Evolutionary conservation across 2,329 filamentous ascomycete species (phyloP), one percentile per base, ranked within the genome.

Genomic region (Macrophomina phaseolina): DNA sequence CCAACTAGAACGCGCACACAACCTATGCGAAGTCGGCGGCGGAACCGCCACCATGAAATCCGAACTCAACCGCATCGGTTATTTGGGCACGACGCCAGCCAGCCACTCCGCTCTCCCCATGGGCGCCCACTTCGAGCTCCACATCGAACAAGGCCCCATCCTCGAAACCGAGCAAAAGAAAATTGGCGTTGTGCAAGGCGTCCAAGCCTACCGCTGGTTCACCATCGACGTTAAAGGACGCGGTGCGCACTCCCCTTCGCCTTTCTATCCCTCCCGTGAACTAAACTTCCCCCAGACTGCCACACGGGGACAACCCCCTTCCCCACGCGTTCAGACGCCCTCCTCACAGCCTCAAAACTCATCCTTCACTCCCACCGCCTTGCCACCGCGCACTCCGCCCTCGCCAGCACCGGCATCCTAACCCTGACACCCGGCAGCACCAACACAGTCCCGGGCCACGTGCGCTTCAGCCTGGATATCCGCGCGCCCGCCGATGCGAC

Each of bases 101-200:
- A 87, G 82, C 64, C 83, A 90, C 75, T 81, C 84, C 68, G 80
- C 83, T 38, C 86, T 84, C 16, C 90, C 90, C 0, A 87, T 93
- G 78, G 90, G 87, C 0, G 91, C 90, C 0, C 91, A 94, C 76
- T 94, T 94, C 72, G 91, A 94, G 76, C 83, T 95, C 9, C 92
- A 95, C 74, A 94, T 94, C 64, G 92, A 96, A 75, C 93, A 96
- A 75, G 91, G 91, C 0, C 91, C 91, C 0, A 86, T 92, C 40
- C 83, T 96, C 0, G 89, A 94, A 72, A 83, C 83, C 16, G 82
- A 85, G 34, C 79, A 83, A 32, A 84, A 88, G 70, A 88, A 88
- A 64, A 84, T 94, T 62, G 89, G 90, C 28, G 84, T 91, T 6
- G 91, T 94, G 4, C 85, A 86, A 38, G 90, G 90, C 2, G 90